phyloP scores from a whole-genome alignment of 371 early-diverging fungal genomes.

The Syncephalastrum sp. region DNA sequence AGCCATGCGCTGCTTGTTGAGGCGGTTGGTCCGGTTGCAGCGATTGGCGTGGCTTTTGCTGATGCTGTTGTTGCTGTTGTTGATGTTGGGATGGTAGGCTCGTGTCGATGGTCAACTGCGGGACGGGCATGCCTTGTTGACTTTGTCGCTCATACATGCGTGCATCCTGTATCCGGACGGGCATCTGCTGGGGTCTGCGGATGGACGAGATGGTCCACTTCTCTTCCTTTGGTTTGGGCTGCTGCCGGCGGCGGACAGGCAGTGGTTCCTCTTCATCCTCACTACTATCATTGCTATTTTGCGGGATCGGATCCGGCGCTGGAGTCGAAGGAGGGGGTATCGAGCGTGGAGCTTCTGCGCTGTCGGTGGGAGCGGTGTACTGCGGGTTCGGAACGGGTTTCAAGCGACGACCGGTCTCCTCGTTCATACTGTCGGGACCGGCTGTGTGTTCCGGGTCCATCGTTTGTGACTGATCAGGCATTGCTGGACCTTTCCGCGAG shows the following conservation, averaged over 20 bases:
- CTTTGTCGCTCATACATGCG: slow-evolving; percentile 21
- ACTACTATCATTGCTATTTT: slow-evolving; percentile 10
- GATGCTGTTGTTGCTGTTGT: neutral
- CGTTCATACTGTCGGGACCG: neutral
- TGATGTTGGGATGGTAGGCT: neutral
- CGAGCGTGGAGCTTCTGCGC: neutral
- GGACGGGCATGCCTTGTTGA: neutral
- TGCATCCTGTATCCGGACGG: slow-evolving; percentile 18
- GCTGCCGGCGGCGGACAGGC: neutral
- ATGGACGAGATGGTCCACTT: slow-evolving; percentile 25
- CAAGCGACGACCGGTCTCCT: slow-evolving; percentile 7
- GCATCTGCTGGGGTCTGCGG: slow-evolving; percentile 20
- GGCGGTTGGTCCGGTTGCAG: neutral
- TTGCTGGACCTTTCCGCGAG: no score
- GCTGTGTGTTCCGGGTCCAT: no score
- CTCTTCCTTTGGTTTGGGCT: slow-evolving; percentile 17
- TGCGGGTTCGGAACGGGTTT: slow-evolving; percentile 19
- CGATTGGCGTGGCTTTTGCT: neutral
- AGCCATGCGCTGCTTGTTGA: slow-evolving; percentile 8
- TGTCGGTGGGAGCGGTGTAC: slow-evolving; percentile 3
- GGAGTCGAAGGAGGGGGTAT: neutral
- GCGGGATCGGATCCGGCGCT: neutral
- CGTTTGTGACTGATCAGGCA: no score
- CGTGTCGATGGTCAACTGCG: neutral
- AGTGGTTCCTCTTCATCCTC: slow-evolving; percentile 14